Conservation (phyloP, 2,329 filamentous ascomycete genomes). For the Aspergillus phoenicis region DNA sequence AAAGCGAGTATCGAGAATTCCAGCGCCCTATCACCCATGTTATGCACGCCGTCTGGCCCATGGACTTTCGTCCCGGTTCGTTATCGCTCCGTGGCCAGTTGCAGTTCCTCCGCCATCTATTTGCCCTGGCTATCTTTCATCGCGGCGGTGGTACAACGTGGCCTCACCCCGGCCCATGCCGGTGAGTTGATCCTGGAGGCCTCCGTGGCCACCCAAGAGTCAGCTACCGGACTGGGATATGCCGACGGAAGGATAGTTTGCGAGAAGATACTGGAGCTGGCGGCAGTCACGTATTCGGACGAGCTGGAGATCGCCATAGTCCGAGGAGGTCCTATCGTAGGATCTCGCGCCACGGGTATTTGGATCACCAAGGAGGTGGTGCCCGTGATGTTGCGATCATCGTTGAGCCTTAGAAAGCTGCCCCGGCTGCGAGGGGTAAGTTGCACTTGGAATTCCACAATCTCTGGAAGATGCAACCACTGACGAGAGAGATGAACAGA, state of each 20-base stretch:
- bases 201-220: background rate
- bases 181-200: background rate
- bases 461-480: background rate
- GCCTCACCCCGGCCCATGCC: background rate
- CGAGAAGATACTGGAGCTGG: conserved; percentile 8
- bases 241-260: conserved; percentile 10
- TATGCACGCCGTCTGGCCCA: conserved; percentile 12
- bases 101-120: background rate
- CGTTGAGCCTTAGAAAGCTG: background rate
- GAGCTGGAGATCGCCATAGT: background rate
- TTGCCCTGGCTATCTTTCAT: conserved; percentile 11
- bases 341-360: background rate
- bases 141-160: background rate
- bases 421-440: conserved; percentile 3
- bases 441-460: background rate
- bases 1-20: background rate
- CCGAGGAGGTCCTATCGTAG: conserved; percentile 7
- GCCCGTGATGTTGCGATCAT: background rate
- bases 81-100: conserved; percentile 6
- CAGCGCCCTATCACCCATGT: conserved; percentile 2
- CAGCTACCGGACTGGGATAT: conserved; percentile 3
- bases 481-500: background rate
- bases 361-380: conserved; percentile 11
- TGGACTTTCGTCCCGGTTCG: conserved; percentile 2
- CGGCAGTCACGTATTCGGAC: background rate